phyloP scores from a whole-genome alignment of 306 rosid genomes.

The Cucurbita moschata region DNA sequence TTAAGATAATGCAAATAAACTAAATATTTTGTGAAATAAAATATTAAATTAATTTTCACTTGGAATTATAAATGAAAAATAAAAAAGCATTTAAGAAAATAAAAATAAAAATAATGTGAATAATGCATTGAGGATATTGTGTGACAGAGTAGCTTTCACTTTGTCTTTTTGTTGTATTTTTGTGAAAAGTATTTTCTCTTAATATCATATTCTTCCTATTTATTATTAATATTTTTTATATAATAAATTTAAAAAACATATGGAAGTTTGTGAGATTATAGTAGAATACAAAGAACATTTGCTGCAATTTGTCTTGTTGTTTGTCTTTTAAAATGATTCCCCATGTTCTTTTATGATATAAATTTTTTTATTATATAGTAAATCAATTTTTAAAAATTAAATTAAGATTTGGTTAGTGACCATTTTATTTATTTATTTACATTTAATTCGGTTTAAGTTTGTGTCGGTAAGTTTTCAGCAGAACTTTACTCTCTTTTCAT shows the following conservation, averaged over 20 bases:
- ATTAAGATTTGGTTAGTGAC: no score
- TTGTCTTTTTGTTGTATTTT: constrained; percentile 24
- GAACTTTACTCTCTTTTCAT: no score
- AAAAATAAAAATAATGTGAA: not conserved
- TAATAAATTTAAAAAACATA: constrained; percentile 24
- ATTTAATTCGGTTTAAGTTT: no score
- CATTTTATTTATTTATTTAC: no score
- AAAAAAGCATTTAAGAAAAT: not conserved
- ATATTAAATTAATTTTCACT: not conserved
- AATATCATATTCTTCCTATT: constrained; percentile 10
- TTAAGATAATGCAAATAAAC: no score
- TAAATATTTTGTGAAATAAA: not conserved
- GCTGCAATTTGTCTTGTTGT: constrained; percentile 21
- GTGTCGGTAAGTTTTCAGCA: no score
- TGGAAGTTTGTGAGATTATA: constrained; percentile 43
- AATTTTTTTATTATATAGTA: no score
- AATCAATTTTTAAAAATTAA: no score
- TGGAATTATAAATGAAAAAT: not conserved
- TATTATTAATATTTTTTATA: constrained; percentile 3
- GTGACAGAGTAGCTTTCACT: constrained; percentile 40
- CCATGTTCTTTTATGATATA: constrained; percentile 23
- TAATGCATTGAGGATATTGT: constrained; percentile 36
- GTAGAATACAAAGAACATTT: constrained; percentile 11
- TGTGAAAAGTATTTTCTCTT: constrained; percentile 17
- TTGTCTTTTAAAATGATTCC: constrained; percentile 32